A percentile compares a stretch with the other conserved stretches of the same genome.
These are phyloP conservation scores for Clohesyomyces aquaticus DNA, from an alignment of 495 filamentous ascomycete genomes.

Conservation along the genomic window DNA sequence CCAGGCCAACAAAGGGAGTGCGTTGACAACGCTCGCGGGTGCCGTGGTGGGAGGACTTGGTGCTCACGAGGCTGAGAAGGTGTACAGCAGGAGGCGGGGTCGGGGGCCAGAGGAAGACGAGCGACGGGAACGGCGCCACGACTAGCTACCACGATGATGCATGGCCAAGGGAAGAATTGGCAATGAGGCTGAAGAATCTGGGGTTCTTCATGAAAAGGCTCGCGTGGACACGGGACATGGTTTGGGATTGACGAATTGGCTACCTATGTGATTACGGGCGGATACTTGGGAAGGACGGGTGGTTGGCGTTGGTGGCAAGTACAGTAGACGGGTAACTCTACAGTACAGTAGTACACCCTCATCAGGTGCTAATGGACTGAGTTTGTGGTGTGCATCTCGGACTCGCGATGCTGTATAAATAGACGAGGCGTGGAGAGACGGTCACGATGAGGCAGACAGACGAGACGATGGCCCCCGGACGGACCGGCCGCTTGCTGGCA, in stretches of 20 bases:
- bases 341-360: too few species aligned
- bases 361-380: too few species aligned
- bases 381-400: too few species aligned
- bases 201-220: not conserved
- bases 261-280: too few species aligned
- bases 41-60: constrained; percentile 35
- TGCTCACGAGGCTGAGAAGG: constrained; percentile 29
- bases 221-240: not conserved
- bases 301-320: too few species aligned
- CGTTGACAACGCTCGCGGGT: constrained; percentile 26
- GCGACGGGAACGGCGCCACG: constrained; percentile 12
- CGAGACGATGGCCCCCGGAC: too few species aligned
- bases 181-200: not conserved
- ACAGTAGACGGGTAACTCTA: too few species aligned
- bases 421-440: too few species aligned
- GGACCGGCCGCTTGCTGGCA: too few species aligned
- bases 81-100: constrained; percentile 24
- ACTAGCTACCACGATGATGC: constrained; percentile 15
- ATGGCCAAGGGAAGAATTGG: not conserved
- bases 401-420: too few species aligned
- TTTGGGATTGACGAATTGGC: not conserved
- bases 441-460: too few species aligned
- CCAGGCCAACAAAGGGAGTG: constrained; percentile 17
- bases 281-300: too few species aligned
- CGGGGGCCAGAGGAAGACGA: constrained; percentile 13